These are phyloP conservation scores for Fusarium xyrophilum DNA, from an alignment of 2,329 filamentous ascomycete species.

Conservation along the genomic window DNA sequence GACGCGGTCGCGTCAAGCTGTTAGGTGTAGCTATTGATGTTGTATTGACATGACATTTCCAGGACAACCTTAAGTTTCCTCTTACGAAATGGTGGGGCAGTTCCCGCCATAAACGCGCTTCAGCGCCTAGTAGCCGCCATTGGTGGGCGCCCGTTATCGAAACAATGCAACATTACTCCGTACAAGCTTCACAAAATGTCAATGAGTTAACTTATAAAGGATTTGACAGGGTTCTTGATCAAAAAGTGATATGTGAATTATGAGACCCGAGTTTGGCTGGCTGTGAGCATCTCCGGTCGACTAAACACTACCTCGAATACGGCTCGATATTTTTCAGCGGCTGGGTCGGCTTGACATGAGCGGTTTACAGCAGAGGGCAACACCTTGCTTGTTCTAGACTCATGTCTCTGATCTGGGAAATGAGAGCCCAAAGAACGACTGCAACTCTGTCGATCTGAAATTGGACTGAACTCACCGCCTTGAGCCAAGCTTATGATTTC, in stretches of 20 bases:
- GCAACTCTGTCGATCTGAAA: conserved; percentile 20
- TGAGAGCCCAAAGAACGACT: conserved; percentile 25
- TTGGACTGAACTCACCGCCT: conserved; percentile 32
- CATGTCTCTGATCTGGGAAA: conserved; percentile 23
- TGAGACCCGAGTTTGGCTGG: neutral
- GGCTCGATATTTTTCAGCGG: conserved; percentile 24
- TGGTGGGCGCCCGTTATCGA: conserved; percentile 2
- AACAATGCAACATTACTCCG: conserved; percentile 16
- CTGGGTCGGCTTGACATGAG: conserved; percentile 31
- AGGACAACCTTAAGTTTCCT: conserved; percentile 9
- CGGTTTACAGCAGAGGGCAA: conserved; percentile 5
- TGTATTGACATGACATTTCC: conserved; percentile 23
- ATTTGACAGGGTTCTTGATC: neutral
- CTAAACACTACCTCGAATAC: neutral
- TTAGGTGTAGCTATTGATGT: conserved; percentile 22
- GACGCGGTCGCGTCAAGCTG: conserved; percentile 26
- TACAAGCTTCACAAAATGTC: neutral
- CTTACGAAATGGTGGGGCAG: conserved; percentile 28
- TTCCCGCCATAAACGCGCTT: conserved; percentile 27
- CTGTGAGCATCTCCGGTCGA: neutral
- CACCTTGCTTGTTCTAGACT: conserved; percentile 26
- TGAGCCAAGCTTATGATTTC: conserved; percentile 4
- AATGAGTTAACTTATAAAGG: neutral
- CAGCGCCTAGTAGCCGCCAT: conserved; percentile 38
- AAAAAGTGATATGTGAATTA: neutral